A percentile compares a stretch with the other conserved stretches of the same genome.
These are phyloP conservation scores for Neurospora sp. DNA, from an alignment of 2,329 filamentous ascomycete genomes.

Conservation along the genomic window DNA sequence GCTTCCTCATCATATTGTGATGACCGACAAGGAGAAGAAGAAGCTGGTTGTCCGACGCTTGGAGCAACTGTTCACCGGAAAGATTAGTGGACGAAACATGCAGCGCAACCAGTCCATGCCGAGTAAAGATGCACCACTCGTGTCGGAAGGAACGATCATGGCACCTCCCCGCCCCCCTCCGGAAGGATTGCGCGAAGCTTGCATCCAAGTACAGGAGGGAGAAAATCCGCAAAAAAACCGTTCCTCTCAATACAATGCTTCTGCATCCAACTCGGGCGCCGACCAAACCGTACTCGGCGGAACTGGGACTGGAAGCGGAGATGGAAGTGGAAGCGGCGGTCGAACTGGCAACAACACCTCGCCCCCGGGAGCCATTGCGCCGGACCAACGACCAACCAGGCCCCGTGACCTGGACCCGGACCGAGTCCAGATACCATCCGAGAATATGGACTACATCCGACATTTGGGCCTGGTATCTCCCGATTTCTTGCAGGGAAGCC, in stretches of 20 bases:
- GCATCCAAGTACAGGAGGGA: conserved; percentile 32
- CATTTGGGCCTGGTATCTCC: conserved; percentile 60
- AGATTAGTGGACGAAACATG: conserved; percentile 35
- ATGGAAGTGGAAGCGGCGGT: conserved; percentile 20
- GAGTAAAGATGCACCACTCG: conserved; percentile 4
- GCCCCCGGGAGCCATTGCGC: conserved; percentile 29
- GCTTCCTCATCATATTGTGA: conserved; percentile 48
- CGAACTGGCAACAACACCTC: conserved; percentile 29
- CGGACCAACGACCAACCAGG: conserved; percentile 68
- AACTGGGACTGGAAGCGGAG: conserved; percentile 21
- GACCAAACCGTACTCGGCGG: conserved; percentile 36
- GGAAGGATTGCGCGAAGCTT: conserved; percentile 38
- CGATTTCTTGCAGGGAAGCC: conserved; percentile 36
- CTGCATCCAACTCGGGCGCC: conserved; percentile 37
- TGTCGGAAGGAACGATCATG: not conserved
- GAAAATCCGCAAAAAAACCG: conserved; percentile 22
- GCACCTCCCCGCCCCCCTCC: conserved; percentile 3
- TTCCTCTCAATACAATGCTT: conserved; percentile 32
- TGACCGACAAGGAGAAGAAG: conserved; percentile 68
- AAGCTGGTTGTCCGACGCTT: conserved; percentile 66
- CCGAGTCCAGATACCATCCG: conserved; percentile 62
- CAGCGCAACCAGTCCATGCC: conserved; percentile 16
- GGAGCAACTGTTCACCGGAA: conserved; percentile 76
- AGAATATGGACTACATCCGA: conserved; percentile 73
- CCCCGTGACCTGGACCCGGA: conserved; percentile 70